Evolutionary conservation across 352 stramenopile genomes (phyloP), one percentile per base, ranked within the genome.

Genomic region (Globisporangium cederbergense): DNA sequence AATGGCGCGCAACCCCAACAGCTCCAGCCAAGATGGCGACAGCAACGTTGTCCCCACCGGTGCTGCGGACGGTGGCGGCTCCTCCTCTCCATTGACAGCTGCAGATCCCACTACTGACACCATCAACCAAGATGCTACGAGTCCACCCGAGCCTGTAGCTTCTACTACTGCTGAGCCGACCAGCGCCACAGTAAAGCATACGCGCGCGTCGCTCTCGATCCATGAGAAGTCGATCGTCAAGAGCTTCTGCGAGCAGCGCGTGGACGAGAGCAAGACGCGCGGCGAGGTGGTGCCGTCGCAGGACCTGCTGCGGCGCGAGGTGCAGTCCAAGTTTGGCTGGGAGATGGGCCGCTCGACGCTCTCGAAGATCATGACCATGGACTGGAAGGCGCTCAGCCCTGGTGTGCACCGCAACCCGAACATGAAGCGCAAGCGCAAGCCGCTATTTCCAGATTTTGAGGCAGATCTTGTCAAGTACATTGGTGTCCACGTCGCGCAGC

Each of bases 351-450:
- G 83, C 52, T 91, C 83, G 45, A 91, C 83, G 58, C 72, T 91
- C 28, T 91, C 83, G 30, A 90, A 89, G 68, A 88, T 91, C 66
- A 72, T 91, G 58, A 71, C 73, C 22, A 75, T 88, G 68, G 77
- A 91, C 64, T 91, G 82, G 82, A 72, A 77, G 51, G 62, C 73
- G 54, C 68, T 90, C 47, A 71, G 82, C 40, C 65, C 70, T 7
- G 68, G 81, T 18, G 68, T 65, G 18, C 74, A 78, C 13, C 75
- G 76, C n/a, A 91, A 91, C 55, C 74, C 77, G 9, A 77, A 84
- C 72, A 91, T 90, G 83, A 89, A 89, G 77, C 79, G 83, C 62
- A 80, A 84, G 38, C 72, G 83, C 58, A 77, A 78, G n/a, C 83
- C 83, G 36, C 67, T 90, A 14, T 91, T 91, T 66, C 83, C 83